Percentiles rank a stretch among this genome's conserved stretches.
Conservation (phyloP, 371 early-diverging fungal species). For the Chytridiales sp. region DNA sequence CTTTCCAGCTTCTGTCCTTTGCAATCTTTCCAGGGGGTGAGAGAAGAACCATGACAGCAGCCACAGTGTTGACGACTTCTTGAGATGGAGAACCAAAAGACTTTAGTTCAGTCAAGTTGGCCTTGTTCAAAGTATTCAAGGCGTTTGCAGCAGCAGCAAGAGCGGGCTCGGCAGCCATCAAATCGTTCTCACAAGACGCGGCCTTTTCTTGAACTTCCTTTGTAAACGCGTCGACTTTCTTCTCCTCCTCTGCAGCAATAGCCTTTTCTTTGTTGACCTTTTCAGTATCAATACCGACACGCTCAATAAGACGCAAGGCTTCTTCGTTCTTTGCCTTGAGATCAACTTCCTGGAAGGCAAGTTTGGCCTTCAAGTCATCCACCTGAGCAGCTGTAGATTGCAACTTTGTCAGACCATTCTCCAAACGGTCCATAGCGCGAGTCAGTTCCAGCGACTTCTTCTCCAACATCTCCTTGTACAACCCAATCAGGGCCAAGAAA, state of each 20-base stretch:
- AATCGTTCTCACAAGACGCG: conserved; percentile 53
- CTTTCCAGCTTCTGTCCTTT: conserved; percentile 65
- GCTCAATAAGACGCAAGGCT: conserved; percentile 57
- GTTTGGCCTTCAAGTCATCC: conserved; percentile 61
- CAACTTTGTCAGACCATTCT: conserved; percentile 63
- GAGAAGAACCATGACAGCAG: conserved; percentile 63
- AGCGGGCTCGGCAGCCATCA: conserved; percentile 63
- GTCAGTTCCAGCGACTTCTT: conserved; percentile 53
- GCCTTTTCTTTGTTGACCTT: conserved; percentile 67
- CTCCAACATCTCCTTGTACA: conserved; percentile 65
- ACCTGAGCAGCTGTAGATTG: conserved; percentile 61
- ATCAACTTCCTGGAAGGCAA: conserved; percentile 64
- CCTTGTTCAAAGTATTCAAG: conserved; percentile 62
- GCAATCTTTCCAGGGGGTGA: conserved; percentile 63
- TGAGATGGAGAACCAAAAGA: conserved; percentile 63
- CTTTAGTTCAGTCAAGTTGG: conserved; percentile 65
- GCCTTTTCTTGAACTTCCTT: conserved; percentile 60
- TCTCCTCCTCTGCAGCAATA: conserved; percentile 64
- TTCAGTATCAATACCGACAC: conserved; percentile 61
- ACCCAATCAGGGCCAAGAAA: conserved; percentile 56
- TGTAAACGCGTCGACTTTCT: conserved; percentile 57
- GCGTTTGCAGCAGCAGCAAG: conserved; percentile 58
- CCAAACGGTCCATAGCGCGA: conserved; percentile 61
- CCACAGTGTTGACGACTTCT: conserved; percentile 54
- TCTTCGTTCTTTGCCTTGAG: conserved; percentile 63